Evolutionary conservation across 73 alveolate species (phyloP), one percentile per base, ranked within the genome.

Genomic region (Paramecium pentaurelia): DNA sequence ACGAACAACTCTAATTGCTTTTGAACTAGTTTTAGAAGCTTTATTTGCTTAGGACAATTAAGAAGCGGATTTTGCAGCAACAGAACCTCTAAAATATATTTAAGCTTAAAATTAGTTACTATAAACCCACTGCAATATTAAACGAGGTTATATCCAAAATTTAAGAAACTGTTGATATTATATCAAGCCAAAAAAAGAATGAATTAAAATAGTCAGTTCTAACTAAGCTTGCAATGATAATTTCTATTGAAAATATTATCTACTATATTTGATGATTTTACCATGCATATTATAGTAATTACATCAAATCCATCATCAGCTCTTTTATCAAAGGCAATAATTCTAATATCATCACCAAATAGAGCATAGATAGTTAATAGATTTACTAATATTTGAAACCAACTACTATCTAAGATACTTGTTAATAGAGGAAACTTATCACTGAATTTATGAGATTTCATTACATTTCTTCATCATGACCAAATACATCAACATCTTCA

Each of bases 321-420:
- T 3, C 86, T 68, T 87, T 92, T 92, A n/a, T 88, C 77, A 64
- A 90, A 77, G n/a, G 95, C 95, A 6, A 93, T 42, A 12, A 86
- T 92, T 92, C 98, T 95, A 18, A 96, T 80, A 71, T 97, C 99
- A 86, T 96, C 98, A 8, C 98, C 98, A 86, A 96, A 96, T 3
- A 97, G 93, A 9, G 98, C 96, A 75, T 96, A 97, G 83, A 97
- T 38, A 2, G 99, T 97, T 40, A 97, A 77, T 11, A 94, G 27
- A 27, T 95, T 83, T 97, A 97, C 96, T 84, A 95, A 77, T 8
- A 80, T 58, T 36, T 51, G 27, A 42, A 83, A 42, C 87, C 14
- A 38, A n/a, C 70, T 27, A 38, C 85, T 88, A 54, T 85, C 95
- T 18, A 89, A 40, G 47, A 64, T 44, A 28, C 47, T 64, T 36